phyloP scores from a whole-genome alignment of 306 rosid genomes.

The Prunus mume region DNA sequence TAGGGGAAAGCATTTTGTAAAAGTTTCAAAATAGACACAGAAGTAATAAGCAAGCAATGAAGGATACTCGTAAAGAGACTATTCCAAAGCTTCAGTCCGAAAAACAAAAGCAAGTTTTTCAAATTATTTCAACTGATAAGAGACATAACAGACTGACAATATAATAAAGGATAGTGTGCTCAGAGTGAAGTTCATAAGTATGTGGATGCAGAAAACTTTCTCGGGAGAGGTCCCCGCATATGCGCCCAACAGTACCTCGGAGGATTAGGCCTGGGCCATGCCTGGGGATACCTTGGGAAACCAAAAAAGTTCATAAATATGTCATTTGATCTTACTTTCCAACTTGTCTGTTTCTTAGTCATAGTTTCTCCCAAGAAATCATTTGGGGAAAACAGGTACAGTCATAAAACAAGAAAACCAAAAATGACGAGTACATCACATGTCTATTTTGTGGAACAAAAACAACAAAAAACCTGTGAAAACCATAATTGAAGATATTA shows the following conservation, averaged over 20 bases:
- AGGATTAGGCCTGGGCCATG: too few relatives aligned
- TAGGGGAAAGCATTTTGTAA: slow-evolving; percentile 9
- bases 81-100: background rate
- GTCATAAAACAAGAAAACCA: background rate
- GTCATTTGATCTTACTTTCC: background rate
- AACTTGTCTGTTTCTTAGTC: background rate
- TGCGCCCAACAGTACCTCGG: too few relatives aligned
- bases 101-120: background rate
- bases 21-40: slow-evolving; percentile 1
- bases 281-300: too few relatives aligned
- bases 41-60: background rate
- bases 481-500: background rate
- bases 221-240: too few relatives aligned
- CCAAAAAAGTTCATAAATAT: slow-evolving; percentile 13
- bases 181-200: slow-evolving; percentile 9
- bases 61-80: background rate
- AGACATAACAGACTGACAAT: slow-evolving; percentile 6
- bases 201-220: too few relatives aligned
- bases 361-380: background rate
- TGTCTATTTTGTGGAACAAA: background rate
- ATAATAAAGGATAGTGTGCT: background rate
- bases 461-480: background rate
- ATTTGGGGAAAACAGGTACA: background rate
- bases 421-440: background rate
- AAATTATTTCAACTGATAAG: slow-evolving; percentile 1